These are phyloP conservation scores for Akanthomyces lecanii DNA, from an alignment of 2,329 filamentous ascomycete genomes.

Conservation along the genomic window DNA sequence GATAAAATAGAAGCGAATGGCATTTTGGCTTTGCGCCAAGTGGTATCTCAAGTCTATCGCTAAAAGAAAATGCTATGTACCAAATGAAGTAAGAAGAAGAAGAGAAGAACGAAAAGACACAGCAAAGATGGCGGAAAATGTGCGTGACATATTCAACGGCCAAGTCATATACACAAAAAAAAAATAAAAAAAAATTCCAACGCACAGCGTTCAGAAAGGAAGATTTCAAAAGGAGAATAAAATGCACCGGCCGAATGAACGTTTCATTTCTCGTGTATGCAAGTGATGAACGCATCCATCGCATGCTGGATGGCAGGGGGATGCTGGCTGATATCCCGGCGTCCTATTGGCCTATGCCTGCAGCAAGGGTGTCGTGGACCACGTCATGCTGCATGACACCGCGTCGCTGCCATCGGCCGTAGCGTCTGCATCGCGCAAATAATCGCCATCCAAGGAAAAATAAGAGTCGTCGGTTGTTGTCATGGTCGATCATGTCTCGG, in stretches of 20 bases:
- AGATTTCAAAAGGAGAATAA: background rate
- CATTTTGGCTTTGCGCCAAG: conserved; percentile 6
- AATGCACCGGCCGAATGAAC: background rate
- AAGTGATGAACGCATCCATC: background rate
- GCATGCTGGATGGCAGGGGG: background rate
- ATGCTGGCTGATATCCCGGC: background rate
- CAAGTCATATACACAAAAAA: background rate
- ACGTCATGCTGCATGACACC: conserved; percentile 9
- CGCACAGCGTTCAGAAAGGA: background rate
- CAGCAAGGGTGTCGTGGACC: conserved; percentile 1
- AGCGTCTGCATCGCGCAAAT: background rate
- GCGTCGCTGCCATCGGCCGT: background rate
- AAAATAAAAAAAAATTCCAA: too few relatives aligned
- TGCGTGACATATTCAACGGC: background rate
- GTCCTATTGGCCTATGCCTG: background rate
- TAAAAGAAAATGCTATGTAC: conserved; percentile 2
- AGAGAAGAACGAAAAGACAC: background rate
- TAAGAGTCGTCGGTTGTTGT: background rate
- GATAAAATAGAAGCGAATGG: conserved; percentile 9
- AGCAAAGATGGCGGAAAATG: too few relatives aligned
- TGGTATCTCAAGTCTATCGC: conserved; percentile 17
- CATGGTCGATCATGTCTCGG: conserved; percentile 1
- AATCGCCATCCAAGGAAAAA: background rate
- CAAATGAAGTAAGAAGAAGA: background rate
- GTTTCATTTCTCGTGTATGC: conserved; percentile 14